Conservation (phyloP, 352 stramenopile species). For the Phytophthora capsici region DNA sequence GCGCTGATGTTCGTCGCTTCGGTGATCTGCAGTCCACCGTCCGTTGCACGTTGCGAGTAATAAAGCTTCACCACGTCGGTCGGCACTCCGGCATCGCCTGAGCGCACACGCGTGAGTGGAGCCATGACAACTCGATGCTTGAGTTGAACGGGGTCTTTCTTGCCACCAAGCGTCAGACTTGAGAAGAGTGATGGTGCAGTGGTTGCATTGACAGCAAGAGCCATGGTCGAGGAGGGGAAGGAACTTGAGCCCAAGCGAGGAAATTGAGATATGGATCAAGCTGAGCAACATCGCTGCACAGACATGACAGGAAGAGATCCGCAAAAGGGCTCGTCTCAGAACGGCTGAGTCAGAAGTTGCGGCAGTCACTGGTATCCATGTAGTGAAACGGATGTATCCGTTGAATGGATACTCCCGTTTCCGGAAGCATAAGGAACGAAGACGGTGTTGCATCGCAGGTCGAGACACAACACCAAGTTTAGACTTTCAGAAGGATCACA, state of each 20-base stretch:
- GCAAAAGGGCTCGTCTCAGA: too few species aligned
- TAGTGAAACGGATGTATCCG: too few species aligned
- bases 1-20: constrained; percentile 64
- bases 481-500: too few species aligned
- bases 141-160: constrained; percentile 37
- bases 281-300: too few species aligned
- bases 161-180: constrained; percentile 40
- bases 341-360: too few species aligned
- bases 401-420: too few species aligned
- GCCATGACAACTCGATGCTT: constrained; percentile 59
- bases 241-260: constrained; percentile 9
- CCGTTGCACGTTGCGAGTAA: constrained; percentile 51
- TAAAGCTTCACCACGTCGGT: constrained; percentile 36
- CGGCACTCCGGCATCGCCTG: constrained; percentile 32
- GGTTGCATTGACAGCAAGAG: constrained; percentile 2
- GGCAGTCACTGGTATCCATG: too few species aligned
- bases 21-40: constrained; percentile 51
- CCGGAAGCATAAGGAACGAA: too few species aligned
- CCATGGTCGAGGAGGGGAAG: constrained; percentile 18
- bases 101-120: constrained; percentile 47
- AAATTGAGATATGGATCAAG: neutral
- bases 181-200: constrained; percentile 40
- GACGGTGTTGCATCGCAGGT: too few species aligned
- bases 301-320: too few species aligned
- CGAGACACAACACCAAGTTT: too few species aligned